A percentile compares a stretch with the other conserved stretches of the same genome.
phyloP scores from a whole-genome alignment of 1,139 yeast genomes.

The Magnusiomyces fungicola region DNA sequence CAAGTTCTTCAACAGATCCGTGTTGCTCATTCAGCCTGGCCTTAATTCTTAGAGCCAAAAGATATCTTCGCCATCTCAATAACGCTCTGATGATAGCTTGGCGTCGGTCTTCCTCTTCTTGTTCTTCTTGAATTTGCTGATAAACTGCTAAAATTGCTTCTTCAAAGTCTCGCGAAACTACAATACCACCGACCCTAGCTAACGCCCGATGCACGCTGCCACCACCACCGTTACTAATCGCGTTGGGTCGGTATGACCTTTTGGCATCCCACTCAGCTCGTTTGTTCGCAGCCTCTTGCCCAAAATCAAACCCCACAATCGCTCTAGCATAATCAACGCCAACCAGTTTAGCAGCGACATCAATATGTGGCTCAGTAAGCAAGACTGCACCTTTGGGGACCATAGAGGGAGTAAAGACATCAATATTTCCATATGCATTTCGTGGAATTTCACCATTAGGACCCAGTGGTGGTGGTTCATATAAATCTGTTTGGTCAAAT shows the following conservation, averaged over 20 bases:
- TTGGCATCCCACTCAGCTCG: slow-evolving; percentile 4
- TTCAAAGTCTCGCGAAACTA: slow-evolving; percentile 53
- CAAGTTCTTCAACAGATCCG: slow-evolving; percentile 41
- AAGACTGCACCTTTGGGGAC: slow-evolving; percentile 75
- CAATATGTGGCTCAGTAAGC: slow-evolving; percentile 47
- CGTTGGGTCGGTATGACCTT: slow-evolving; percentile 14
- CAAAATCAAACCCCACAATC: slow-evolving; percentile 77
- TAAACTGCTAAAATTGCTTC: slow-evolving; percentile 61
- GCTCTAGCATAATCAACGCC: slow-evolving; percentile 82
- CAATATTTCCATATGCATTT: slow-evolving; percentile 78
- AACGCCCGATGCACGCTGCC: slow-evolving; percentile 35
- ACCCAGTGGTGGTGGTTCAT: slow-evolving; percentile 54
- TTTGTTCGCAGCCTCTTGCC: slow-evolving; percentile 15
- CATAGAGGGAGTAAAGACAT: slow-evolving; percentile 70
- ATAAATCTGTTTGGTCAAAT: slow-evolving; percentile 66
- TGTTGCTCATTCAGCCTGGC: slow-evolving; percentile 60
- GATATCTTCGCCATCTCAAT: slow-evolving; percentile 63
- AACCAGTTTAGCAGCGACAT: slow-evolving; percentile 61
- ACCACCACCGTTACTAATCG: background rate
- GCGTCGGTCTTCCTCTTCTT: slow-evolving; percentile 40
- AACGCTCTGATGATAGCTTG: slow-evolving; percentile 48
- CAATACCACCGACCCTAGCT: slow-evolving; percentile 70
- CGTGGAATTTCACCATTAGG: slow-evolving; percentile 60
- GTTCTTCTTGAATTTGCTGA: slow-evolving; percentile 50
- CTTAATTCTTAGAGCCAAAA: slow-evolving; percentile 64